Evolutionary conservation across 345 rosid genomes (phyloP).

Genomic region (Linum lewisii): DNA sequence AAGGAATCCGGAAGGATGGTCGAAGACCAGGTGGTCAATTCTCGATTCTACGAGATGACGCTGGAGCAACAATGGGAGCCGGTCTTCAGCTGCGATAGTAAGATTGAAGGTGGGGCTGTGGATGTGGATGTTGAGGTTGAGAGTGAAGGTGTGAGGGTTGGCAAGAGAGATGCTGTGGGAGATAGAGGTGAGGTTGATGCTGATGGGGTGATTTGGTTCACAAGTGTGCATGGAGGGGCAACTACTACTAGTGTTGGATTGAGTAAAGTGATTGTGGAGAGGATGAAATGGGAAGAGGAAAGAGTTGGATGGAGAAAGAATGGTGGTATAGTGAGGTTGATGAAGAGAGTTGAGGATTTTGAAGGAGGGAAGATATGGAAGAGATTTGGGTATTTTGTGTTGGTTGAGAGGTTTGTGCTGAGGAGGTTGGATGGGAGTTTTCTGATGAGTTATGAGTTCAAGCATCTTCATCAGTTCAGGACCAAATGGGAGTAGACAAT

Average conservation of each 20-base stretch:
- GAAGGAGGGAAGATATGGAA: slow-evolving; percentile 28
- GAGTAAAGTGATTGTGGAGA: not conserved
- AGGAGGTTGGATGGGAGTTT: slow-evolving; percentile 47
- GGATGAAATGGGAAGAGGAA: not conserved
- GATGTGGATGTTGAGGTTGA: not conserved
- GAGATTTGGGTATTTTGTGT: slow-evolving; percentile 35
- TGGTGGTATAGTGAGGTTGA: not conserved
- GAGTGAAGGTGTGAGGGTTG: not conserved
- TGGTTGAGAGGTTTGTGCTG: slow-evolving; percentile 57
- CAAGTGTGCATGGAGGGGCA: not conserved
- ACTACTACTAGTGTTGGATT: not conserved
- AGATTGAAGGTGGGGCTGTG: not conserved
- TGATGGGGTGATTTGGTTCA: slow-evolving; percentile 1
- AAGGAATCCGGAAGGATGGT: slow-evolving; percentile 28
- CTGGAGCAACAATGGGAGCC: slow-evolving; percentile 67
- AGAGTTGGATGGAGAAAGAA: not conserved
- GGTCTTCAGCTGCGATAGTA: slow-evolving; percentile 34
- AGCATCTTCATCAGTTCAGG: slow-evolving; percentile 31
- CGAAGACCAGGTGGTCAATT: slow-evolving; percentile 40
- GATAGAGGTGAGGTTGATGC: not conserved
- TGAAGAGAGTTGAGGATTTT: not conserved
- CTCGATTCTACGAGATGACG: slow-evolving; percentile 52
- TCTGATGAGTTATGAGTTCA: slow-evolving; percentile 36
- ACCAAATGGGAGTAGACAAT: slow-evolving; percentile 18
- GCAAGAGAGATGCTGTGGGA: not conserved